phyloP scores from a whole-genome alignment of 2,329 filamentous ascomycete species.

The Cladophialophora yegresii region DNA sequence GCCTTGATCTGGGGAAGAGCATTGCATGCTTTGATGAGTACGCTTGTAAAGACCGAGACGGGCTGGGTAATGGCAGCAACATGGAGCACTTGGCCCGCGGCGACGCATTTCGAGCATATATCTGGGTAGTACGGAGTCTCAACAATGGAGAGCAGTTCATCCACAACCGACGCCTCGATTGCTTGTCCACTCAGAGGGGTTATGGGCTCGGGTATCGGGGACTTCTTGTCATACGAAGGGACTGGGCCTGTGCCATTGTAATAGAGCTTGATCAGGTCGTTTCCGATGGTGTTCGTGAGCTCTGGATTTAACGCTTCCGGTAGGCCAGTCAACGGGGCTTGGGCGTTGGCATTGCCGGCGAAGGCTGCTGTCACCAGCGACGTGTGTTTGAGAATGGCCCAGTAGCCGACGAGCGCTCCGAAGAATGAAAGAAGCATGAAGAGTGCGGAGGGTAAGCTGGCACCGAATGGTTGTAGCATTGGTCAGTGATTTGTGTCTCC shows the following conservation, averaged over 20 bases:
- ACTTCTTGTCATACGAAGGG: constrained; percentile 33
- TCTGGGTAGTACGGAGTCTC: constrained; percentile 28
- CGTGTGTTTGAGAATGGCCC: constrained; percentile 24
- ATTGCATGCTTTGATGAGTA: constrained; percentile 34
- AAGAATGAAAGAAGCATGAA: constrained; percentile 23
- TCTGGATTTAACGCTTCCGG: constrained; percentile 35
- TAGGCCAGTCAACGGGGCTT: constrained; percentile 20
- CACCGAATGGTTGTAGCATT: constrained; percentile 4
- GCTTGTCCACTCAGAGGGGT: constrained; percentile 28
- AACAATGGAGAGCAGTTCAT: constrained; percentile 31
- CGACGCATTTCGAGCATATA: constrained; percentile 36
- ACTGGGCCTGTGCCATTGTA: constrained; percentile 37
- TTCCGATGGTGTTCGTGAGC: constrained; percentile 35
- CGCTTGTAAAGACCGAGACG: constrained; percentile 29
- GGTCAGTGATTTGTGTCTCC: neutral
- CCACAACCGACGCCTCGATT: constrained; percentile 32
- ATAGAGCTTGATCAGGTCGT: constrained; percentile 34
- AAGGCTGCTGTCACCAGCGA: constrained; percentile 22
- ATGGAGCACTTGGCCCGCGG: constrained; percentile 34
- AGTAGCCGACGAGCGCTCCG: constrained; percentile 23
- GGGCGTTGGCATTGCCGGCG: constrained; percentile 12
- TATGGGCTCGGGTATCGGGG: constrained; percentile 33
- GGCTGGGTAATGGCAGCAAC: constrained; percentile 34
- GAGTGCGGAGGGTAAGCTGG: constrained; percentile 8
- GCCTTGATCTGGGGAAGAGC: constrained; percentile 24